These are phyloP conservation scores for Solanum microdontum DNA, from an alignment of 257 asterid genomes.

Conservation along the genomic window DNA sequence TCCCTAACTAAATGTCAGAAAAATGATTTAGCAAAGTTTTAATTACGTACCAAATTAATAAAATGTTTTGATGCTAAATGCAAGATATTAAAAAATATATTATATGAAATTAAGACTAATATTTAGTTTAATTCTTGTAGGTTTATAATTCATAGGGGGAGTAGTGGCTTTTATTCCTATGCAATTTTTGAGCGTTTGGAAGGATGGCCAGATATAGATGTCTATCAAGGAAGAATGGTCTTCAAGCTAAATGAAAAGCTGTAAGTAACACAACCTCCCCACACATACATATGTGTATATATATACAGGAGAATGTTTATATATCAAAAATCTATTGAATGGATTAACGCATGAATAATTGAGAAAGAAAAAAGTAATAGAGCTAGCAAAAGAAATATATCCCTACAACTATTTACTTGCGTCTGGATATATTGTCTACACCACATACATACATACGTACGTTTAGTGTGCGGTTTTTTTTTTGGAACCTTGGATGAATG, in stretches of 20 bases:
- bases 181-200: conserved; percentile 53
- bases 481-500: background rate
- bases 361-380: too few species aligned
- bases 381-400: too few species aligned
- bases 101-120: background rate
- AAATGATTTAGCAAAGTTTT: background rate
- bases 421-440: background rate
- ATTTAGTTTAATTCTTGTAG: conserved; percentile 2
- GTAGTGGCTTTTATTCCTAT: conserved; percentile 63
- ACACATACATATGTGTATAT: background rate
- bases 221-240: conserved; percentile 51
- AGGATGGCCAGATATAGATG: conserved; percentile 73
- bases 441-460: fast-evolving
- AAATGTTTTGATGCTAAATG: background rate
- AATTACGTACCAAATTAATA: background rate
- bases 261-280: conserved; percentile 14
- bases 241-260: conserved; percentile 51
- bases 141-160: conserved; percentile 48
- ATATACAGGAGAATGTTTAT: background rate
- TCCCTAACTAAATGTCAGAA: background rate
- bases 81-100: background rate
- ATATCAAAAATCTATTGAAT: background rate
- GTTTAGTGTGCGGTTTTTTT: background rate
- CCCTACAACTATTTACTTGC: background rate
- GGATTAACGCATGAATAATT: background rate